These are phyloP conservation scores for Xylaria bambusicola DNA, from an alignment of 495 filamentous ascomycete genomes.

Conservation along the genomic window DNA sequence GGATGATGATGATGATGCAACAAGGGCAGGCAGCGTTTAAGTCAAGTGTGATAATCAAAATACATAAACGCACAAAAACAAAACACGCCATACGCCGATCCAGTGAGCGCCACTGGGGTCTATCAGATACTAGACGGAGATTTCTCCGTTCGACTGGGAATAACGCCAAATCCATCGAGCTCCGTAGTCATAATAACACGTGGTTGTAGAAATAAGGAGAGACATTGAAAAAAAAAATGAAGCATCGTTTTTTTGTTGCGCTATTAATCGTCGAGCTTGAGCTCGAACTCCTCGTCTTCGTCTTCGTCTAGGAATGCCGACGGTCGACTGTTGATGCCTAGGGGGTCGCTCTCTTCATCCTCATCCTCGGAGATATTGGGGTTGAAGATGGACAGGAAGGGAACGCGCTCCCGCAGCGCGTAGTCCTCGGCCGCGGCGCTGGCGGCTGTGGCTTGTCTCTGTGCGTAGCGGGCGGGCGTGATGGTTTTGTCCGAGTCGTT, in stretches of 20 bases:
- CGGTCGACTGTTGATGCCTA: constrained; percentile 18
- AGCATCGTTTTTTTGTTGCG: too few species aligned
- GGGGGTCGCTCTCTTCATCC: constrained; percentile 24
- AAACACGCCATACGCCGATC: too few species aligned
- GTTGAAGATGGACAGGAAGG: constrained; percentile 49
- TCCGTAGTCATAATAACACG: neutral
- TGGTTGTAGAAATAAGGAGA: neutral
- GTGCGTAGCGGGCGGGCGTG: constrained; percentile 48
- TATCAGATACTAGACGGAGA: neutral
- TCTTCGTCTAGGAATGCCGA: constrained; percentile 24
- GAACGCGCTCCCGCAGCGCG: constrained; percentile 38
- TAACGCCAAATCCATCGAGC: too few species aligned
- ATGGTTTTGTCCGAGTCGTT: constrained; percentile 51
- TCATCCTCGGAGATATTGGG: constrained; percentile 32
- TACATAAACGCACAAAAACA: too few species aligned
- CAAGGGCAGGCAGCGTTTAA: too few species aligned
- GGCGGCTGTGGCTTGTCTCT: constrained; percentile 25
- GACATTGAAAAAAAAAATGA: neutral
- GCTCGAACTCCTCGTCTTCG: constrained; percentile 43
- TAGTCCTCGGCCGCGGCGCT: constrained; percentile 23
- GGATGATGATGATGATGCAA: too few species aligned
- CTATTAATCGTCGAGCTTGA: constrained; percentile 40
- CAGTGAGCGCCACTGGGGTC: too few species aligned
- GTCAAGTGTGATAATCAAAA: too few species aligned
- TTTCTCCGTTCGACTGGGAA: neutral